A percentile compares a stretch with the other conserved stretches of the same genome.
phyloP scores from a whole-genome alignment of 768 basidiomycete genomes.

The Favolaschia claudopus region DNA sequence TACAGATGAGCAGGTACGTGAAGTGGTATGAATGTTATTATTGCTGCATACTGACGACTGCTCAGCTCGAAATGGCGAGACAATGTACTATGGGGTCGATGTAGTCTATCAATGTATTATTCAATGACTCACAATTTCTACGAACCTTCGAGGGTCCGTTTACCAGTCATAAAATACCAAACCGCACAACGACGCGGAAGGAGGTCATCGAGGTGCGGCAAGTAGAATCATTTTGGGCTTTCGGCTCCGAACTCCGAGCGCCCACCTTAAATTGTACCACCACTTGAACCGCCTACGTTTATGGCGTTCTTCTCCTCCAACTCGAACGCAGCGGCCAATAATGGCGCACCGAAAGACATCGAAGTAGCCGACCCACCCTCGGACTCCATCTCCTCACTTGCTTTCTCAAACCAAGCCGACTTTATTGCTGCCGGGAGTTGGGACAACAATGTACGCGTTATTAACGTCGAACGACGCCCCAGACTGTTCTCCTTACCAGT shows the following conservation, averaged over 20 bases:
- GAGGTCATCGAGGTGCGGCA: too few relatives aligned
- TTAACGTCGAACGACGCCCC: too few relatives aligned
- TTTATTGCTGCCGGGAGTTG: constrained; percentile 79
- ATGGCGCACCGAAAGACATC: constrained; percentile 57
- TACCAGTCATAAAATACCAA: too few relatives aligned
- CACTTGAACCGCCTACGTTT: background rate
- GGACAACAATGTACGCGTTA: constrained; percentile 68
- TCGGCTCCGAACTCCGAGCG: too few relatives aligned
- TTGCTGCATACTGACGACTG: too few relatives aligned
- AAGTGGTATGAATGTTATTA: too few relatives aligned
- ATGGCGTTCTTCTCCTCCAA: constrained; percentile 25
- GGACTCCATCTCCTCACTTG: constrained; percentile 72
- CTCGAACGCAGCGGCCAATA: background rate
- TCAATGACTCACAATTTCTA: background rate
- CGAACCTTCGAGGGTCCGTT: background rate
- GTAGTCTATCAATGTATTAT: constrained; percentile 8
- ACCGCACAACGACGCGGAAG: too few relatives aligned
- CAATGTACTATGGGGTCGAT: constrained; percentile 38
- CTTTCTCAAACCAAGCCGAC: constrained; percentile 54
- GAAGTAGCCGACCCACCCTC: constrained; percentile 67
- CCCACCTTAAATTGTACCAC: background rate
- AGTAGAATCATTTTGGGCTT: too few relatives aligned
- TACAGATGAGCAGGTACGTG: constrained; percentile 69
- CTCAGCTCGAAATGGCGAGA: constrained; percentile 54
- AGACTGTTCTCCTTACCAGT: background rate